These are phyloP conservation scores for Stagonosporopsis cucurbitacearum DNA, from an alignment of 2,329 filamentous ascomycete genomes.

Conservation along the genomic window DNA sequence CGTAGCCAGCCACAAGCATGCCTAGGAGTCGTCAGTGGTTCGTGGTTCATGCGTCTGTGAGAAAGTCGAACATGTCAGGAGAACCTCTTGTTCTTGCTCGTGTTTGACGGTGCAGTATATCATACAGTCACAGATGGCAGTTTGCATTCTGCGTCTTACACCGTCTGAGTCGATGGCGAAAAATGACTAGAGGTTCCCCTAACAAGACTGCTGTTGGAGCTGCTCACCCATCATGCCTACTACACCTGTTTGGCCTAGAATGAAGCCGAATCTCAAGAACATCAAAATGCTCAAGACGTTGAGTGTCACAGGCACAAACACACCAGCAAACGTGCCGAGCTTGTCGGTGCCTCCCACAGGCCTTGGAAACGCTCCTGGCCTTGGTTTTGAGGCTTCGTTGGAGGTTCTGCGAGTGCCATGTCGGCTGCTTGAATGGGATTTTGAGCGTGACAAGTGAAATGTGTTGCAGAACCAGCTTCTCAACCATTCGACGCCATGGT, in stretches of 20 bases:
- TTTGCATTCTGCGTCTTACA: not conserved
- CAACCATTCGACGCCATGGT: slow-evolving; percentile 30
- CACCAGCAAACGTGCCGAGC: slow-evolving; percentile 68
- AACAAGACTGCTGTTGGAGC: not conserved
- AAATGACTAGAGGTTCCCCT: not conserved
- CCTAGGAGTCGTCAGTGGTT: slow-evolving; percentile 52
- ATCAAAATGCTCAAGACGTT: slow-evolving; percentile 91
- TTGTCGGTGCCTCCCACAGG: slow-evolving; percentile 61
- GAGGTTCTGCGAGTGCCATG: slow-evolving; percentile 33
- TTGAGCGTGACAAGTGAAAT: slow-evolving; percentile 21
- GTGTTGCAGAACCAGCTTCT: slow-evolving; percentile 37
- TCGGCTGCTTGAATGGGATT: slow-evolving; percentile 14
- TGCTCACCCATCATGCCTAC: slow-evolving; percentile 76
- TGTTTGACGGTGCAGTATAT: not conserved
- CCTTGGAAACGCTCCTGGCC: slow-evolving; percentile 48
- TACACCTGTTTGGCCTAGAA: slow-evolving; percentile 80
- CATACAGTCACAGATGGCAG: not conserved
- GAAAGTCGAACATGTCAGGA: not conserved
- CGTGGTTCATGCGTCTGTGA: slow-evolving; percentile 1
- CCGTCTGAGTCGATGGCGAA: not conserved
- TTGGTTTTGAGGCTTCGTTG: slow-evolving; percentile 36
- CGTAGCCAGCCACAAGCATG: slow-evolving; percentile 76
- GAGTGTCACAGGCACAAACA: slow-evolving; percentile 87
- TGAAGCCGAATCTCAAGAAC: slow-evolving; percentile 87
- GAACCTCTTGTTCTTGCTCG: not conserved